Percentiles rank a stretch among this genome's conserved stretches.
phyloP scores from a whole-genome alignment of 1,284 basidiomycete genomes.

The Sporisorium scitamineum region DNA sequence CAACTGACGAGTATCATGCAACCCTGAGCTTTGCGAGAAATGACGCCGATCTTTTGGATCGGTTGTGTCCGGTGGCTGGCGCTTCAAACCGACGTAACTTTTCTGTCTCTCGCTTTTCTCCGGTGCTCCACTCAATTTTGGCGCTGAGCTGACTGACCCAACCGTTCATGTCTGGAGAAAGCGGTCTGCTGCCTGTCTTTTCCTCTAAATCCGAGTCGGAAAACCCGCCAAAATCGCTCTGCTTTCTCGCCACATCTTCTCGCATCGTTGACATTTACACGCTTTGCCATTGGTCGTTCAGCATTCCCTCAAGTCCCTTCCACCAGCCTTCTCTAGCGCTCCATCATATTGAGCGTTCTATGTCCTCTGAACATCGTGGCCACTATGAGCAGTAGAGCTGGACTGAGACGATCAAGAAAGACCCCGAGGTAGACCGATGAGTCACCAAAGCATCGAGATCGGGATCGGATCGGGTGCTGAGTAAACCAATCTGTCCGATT shows the following conservation, averaged over 20 bases:
- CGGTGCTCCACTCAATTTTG: constrained; percentile 17
- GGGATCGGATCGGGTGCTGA: not conserved
- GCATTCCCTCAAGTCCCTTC: not conserved
- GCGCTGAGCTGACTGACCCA: constrained; percentile 17
- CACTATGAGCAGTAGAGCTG: not conserved
- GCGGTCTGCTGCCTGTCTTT: constrained; percentile 1
- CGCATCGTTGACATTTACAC: constrained; percentile 21
- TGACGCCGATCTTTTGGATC: constrained; percentile 21
- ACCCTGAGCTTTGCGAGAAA: constrained; percentile 4
- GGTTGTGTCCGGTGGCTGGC: not conserved
- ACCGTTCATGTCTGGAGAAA: not conserved
- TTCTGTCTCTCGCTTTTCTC: not conserved
- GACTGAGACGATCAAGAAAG: not conserved
- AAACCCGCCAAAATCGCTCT: constrained; percentile 1
- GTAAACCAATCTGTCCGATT: not conserved
- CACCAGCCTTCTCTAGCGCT: not conserved
- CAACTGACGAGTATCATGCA: not conserved
- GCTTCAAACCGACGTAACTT: not conserved
- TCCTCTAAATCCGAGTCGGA: constrained; percentile 24
- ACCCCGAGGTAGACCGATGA: not conserved
- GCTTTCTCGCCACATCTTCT: not conserved
- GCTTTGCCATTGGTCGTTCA: constrained; percentile 28
- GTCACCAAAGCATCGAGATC: not conserved
- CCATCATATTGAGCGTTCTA: not conserved
- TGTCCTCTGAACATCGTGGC: not conserved